Evolutionary conservation across 768 basidiomycete species (phyloP), one percentile per base, ranked within the genome.

Genomic region (Lactarius quietus): DNA sequence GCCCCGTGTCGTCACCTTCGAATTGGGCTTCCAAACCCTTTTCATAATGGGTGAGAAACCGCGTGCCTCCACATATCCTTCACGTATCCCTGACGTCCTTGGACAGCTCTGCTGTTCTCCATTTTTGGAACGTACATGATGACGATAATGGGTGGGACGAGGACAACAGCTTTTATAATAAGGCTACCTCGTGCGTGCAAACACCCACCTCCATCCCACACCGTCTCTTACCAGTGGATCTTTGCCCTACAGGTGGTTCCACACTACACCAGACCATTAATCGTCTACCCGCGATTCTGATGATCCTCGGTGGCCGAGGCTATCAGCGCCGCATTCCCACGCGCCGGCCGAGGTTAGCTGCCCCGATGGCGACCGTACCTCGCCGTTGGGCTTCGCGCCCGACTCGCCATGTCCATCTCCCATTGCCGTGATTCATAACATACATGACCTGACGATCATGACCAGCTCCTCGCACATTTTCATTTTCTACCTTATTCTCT

Each of bases 101-200:
- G 45, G n/a, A 29, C 59, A 65, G 64, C 41, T 5, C 17, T 55
- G 3, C 4, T 65, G 3, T 60, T 60, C 33, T 60, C 28, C 3
- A 2, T 60, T 8, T 6, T 65, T 0, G 53, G 64, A 12, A 14
- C 43, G 17, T 65, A 29, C 17, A 6, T 36, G 12, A 3, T 48
- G 41, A 12, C 14, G 33, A 6, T 39, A 3, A 14, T 65, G 8
- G 15, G 33, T 15, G n/a, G 12, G 15, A 38, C 58, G n/a, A 29
- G 58, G 43, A 31, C 26, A 28, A 10, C 15, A 6, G 20, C 20
- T n/a, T 1, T 45, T 6, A 3, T 65, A 0, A 9, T 3, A 10
- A 18, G 26, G 2, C 20, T 65, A 8, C 35, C 5, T 48, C 41
- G 64, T 65, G 48, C 41, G 64, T 65, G 41, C 5, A n/a, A 35